Percentiles rank a stretch among this genome's conserved stretches.
Conservation (phyloP, 306 rosid species). For the Cicer judaicum region DNA sequence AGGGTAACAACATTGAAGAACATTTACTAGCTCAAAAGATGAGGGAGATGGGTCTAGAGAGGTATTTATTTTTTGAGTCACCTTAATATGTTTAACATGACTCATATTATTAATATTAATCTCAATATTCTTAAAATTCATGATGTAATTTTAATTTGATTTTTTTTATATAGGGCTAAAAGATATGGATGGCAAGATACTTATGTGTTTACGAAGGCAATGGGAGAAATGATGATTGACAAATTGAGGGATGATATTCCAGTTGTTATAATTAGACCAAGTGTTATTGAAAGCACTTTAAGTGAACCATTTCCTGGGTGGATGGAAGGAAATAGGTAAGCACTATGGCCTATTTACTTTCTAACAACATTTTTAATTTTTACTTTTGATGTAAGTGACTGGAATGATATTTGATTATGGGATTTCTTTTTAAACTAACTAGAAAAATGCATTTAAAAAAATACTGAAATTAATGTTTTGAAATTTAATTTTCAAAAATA, state of each 20-base stretch:
- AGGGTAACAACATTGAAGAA: slow-evolving; percentile 52
- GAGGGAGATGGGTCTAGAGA: slow-evolving; percentile 80
- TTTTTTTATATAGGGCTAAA: slow-evolving; percentile 62
- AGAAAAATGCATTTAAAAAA: no score
- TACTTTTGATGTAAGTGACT: no score
- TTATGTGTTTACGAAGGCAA: slow-evolving; percentile 94
- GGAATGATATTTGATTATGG: no score
- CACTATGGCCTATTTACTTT: neutral
- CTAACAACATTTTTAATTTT: no score
- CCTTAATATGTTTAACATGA: neutral
- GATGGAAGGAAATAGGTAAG: slow-evolving; percentile 97
- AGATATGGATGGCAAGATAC: slow-evolving; percentile 96
- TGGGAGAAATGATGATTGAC: slow-evolving; percentile 97
- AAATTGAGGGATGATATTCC: slow-evolving; percentile 82
- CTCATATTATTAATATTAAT: no score
- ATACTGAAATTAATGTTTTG: no score
- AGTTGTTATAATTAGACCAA: slow-evolving; percentile 82
- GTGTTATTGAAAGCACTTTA: slow-evolving; percentile 94
- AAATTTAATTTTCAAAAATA: no score
- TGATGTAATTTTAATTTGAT: slow-evolving; percentile 30
- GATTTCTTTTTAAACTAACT: no score
- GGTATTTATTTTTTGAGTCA: slow-evolving; percentile 45
- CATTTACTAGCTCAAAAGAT: slow-evolving; percentile 68
- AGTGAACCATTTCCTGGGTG: slow-evolving; percentile 94
- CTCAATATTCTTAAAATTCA: slow-evolving; percentile 1